These are phyloP conservation scores for Ceratobasidium sp. DNA, from an alignment of 1,284 basidiomycete genomes.

Conservation along the genomic window DNA sequence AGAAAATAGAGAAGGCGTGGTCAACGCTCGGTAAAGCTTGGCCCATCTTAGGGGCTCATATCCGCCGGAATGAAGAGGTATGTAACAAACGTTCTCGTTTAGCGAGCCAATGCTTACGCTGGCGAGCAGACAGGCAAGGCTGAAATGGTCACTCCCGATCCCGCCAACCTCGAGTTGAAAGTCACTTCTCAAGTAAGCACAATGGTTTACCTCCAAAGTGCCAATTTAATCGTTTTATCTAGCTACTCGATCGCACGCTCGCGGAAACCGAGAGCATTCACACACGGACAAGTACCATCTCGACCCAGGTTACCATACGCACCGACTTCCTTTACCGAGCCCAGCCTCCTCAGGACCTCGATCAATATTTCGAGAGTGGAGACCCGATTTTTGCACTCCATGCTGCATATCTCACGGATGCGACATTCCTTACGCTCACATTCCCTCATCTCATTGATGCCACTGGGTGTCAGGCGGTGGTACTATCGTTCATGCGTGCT, in stretches of 20 bases:
- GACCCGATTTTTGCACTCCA: constrained; percentile 23
- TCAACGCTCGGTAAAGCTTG: not conserved
- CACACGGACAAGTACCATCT: constrained; percentile 9
- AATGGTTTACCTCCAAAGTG: not conserved
- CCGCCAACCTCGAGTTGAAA: constrained; percentile 6
- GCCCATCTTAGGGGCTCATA: not conserved
- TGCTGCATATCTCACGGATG: constrained; percentile 22
- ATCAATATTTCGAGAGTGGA: constrained; percentile 3
- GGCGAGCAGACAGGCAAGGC: constrained; percentile 6
- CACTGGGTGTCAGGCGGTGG: constrained; percentile 5
- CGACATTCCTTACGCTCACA: constrained; percentile 31
- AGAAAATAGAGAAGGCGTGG: not conserved
- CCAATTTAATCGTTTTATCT: not conserved
- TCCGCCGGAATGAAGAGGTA: constrained; percentile 19
- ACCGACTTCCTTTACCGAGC: constrained; percentile 19
- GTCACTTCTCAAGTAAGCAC: constrained; percentile 1
- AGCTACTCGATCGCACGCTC: constrained; percentile 10
- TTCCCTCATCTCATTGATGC: constrained; percentile 29
- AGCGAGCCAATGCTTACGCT: no score
- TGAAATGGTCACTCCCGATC: constrained; percentile 21
- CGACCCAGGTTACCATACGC: constrained; percentile 24
- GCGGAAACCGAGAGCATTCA: constrained; percentile 5
- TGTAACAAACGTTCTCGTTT: not conserved
- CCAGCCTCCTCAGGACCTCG: not conserved
- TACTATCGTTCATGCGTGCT: constrained; percentile 12